Conservation (phyloP, 352 stramenopile genomes). For the Globisporangium rhizosaccharum region DNA sequence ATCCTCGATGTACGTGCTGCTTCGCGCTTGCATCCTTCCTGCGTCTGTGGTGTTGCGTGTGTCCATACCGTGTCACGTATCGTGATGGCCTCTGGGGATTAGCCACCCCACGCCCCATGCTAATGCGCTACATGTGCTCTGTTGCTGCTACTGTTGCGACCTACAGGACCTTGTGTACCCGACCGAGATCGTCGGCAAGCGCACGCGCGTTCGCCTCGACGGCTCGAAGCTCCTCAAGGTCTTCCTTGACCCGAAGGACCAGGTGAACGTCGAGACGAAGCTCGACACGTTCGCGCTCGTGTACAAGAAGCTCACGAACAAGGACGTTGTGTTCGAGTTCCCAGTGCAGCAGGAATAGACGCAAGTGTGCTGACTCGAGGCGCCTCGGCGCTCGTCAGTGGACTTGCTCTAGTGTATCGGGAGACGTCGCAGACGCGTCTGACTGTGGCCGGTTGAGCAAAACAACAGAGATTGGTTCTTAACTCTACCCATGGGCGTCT, state of each 20-base stretch:
- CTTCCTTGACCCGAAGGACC: constrained; percentile 97
- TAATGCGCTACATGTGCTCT: constrained; percentile 31
- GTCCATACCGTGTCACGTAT: constrained; percentile 33
- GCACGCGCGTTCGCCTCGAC: constrained; percentile 96
- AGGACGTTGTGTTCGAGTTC: constrained; percentile 99
- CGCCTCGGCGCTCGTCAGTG: constrained; percentile 11
- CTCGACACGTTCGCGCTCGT: constrained; percentile 99
- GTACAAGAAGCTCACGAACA: constrained; percentile 99
- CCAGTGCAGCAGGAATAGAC: constrained; percentile 85
- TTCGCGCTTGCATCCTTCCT: constrained; percentile 3
- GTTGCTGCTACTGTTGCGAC: constrained; percentile 8
- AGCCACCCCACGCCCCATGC: constrained; percentile 87
- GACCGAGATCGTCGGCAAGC: constrained; percentile 99
- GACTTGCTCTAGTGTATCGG: neutral
- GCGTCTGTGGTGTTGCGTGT: constrained; percentile 1
- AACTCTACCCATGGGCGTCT: constrained; percentile 6
- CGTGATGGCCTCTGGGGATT: constrained; percentile 88
- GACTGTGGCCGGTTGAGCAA: constrained; percentile 50
- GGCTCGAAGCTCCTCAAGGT: constrained; percentile 98
- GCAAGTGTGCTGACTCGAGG: constrained; percentile 12
- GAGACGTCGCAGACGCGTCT: constrained; percentile 9
- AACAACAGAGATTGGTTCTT: constrained; percentile 17
- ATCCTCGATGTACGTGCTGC: constrained; percentile 94
- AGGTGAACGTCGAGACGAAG: constrained; percentile 99
- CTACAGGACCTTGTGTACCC: constrained; percentile 97